Evolutionary conservation across 108 stramenopile genomes (phyloP), one percentile per base, ranked within the genome.

Genomic region (Cyclotella sp.): DNA sequence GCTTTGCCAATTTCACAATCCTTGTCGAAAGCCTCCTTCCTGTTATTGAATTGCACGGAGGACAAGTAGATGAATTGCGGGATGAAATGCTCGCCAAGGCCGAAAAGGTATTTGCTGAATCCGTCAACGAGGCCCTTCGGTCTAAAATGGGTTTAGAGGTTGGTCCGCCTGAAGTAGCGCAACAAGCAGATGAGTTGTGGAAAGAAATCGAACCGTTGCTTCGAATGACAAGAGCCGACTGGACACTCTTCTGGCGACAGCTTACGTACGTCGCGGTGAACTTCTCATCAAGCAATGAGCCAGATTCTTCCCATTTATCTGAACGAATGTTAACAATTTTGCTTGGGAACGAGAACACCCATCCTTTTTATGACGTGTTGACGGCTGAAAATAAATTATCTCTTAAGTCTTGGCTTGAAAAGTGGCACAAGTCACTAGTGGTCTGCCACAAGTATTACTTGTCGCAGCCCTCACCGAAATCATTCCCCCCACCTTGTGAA

Each of bases 191-290:
- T 64, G 83, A 84, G 28, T 58, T 92, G 43, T 94, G 90, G 91
- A 78, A 73, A 34, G 67, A 86, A 14, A 75, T 94, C 22, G 87
- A 92, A 63, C 72, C 79, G 14, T 40, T 88, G 16, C 53, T 89
- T 29, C 51, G 82, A 47, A 63, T 40, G n/a, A 76, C 84, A 24
- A 81, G 87, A 7, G 85, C 77, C 1, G 93, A 94, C 78, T 94
- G 93, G 93, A 94, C 93, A n/a, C 46, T 94, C 5, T 94, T 94
- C 59, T 94, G 89, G 89, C 61, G 93, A 27, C 88, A 91, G 52
- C 77, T 94, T 15, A 82, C 88, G 6, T 84, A 88, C 54, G 86
- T 94, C 8, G 88, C 84, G 52, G 52, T 66, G 45, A 83, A 90
- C 22, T 89, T 84, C 52, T 69, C 69, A 47, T 70, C 83, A 15